Conservation (phyloP, 2,329 filamentous ascomycete genomes). For the Epichloe amarillans region DNA sequence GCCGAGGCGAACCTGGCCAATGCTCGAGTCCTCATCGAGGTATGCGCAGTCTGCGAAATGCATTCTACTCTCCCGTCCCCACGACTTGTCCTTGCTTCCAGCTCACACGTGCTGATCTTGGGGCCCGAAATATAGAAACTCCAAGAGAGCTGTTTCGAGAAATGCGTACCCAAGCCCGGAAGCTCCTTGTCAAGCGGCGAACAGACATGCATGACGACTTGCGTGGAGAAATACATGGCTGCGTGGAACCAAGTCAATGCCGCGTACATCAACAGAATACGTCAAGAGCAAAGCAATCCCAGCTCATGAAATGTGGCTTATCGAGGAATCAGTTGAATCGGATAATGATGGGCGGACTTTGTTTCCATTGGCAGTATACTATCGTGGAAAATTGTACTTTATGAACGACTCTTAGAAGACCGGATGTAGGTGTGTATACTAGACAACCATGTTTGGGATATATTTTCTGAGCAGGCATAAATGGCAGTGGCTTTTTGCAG, state of each 20-base stretch:
- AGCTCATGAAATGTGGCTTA: neutral
- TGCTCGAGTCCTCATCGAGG: constrained; percentile 56
- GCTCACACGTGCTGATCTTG: constrained; percentile 4
- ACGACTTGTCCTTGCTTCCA: neutral
- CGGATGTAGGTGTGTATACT: neutral
- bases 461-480: neutral
- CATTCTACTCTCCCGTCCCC: neutral
- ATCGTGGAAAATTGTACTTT: neutral
- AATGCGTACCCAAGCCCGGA: constrained; percentile 60
- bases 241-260: constrained; percentile 65
- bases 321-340: neutral
- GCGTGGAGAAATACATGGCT: constrained; percentile 77
- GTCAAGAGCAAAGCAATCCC: constrained; percentile 37
- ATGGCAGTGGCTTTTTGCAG: neutral
- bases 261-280: constrained; percentile 51
- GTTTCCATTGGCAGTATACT: neutral
- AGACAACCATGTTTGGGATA: neutral
- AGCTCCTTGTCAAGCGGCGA: constrained; percentile 53
- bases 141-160: constrained; percentile 69
- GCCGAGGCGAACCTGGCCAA: constrained; percentile 54
- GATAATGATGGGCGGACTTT: neutral
- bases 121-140: constrained; percentile 44
- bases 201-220: constrained; percentile 56
- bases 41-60: constrained; percentile 18
- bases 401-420: no score